Percentiles rank a stretch among this genome's conserved stretches.
phyloP scores from a whole-genome alignment of 1,284 basidiomycete species.

The Porogramme epimiltina region DNA sequence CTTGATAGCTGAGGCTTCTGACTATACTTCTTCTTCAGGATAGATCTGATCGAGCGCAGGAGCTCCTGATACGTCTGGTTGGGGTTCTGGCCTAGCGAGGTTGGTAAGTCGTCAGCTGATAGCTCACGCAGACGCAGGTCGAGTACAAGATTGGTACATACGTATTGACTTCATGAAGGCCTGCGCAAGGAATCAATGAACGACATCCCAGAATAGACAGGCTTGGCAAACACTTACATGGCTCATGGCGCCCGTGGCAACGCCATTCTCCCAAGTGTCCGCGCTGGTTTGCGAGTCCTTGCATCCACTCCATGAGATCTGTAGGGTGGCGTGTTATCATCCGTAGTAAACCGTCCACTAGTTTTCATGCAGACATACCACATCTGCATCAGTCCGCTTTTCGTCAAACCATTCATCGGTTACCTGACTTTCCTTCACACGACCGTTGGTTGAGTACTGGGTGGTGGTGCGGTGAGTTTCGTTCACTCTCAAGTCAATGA shows the following conservation, averaged over 20 bases:
- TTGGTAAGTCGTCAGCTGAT: too few relatives aligned
- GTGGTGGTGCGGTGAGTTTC: background rate
- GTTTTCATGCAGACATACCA: constrained; percentile 32
- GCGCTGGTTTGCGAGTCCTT: constrained; percentile 94
- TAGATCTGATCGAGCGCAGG: constrained; percentile 65
- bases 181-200: constrained; percentile 35
- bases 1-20: constrained; percentile 83
- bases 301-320: constrained; percentile 87
- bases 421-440: constrained; percentile 53
- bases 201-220: background rate
- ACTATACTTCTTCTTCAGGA: constrained; percentile 64
- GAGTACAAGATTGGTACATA: constrained; percentile 30
- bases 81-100: constrained; percentile 64
- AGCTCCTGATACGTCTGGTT: constrained; percentile 77
- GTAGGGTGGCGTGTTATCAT: too few relatives aligned
- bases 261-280: constrained; percentile 81
- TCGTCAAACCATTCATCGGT: constrained; percentile 34
- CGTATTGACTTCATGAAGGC: constrained; percentile 69
- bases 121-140: background rate
- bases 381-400: constrained; percentile 51
- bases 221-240: constrained; percentile 45
- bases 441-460: constrained; percentile 65
- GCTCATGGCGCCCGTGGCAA: constrained; percentile 89
- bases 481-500: background rate
- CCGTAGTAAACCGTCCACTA: too few relatives aligned